Conservation (phyloP, 768 basidiomycete species). For the Russula olivacea region DNA sequence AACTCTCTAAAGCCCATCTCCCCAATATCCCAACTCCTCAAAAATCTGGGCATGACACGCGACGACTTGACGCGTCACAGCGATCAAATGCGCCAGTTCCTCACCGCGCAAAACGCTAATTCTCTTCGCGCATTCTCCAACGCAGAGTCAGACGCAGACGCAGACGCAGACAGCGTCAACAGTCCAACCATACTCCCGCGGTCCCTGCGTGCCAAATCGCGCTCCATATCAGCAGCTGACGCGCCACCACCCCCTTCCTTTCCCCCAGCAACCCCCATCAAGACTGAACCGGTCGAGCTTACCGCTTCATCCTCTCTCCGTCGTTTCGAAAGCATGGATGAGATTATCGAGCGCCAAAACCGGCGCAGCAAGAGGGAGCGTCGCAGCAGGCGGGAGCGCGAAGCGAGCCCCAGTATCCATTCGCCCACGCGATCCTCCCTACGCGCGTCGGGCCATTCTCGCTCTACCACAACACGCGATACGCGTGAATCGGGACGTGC, state of each 20-base stretch:
- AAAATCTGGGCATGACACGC: slow-evolving; percentile 68
- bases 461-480: slow-evolving; percentile 25
- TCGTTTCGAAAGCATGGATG: slow-evolving; percentile 69
- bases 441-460: slow-evolving; percentile 45
- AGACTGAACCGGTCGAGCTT: slow-evolving; percentile 52
- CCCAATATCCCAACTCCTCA: slow-evolving; percentile 67
- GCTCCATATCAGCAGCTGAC: slow-evolving; percentile 45
- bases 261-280: slow-evolving; percentile 51
- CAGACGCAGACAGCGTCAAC: slow-evolving; percentile 28
- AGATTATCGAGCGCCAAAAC: slow-evolving; percentile 65
- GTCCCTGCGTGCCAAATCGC: slow-evolving; percentile 28
- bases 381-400: slow-evolving; percentile 44
- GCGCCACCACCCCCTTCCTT: slow-evolving; percentile 29
- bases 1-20: slow-evolving; percentile 33
- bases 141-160: slow-evolving; percentile 30
- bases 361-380: slow-evolving; percentile 51
- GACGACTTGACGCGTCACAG: slow-evolving; percentile 67
- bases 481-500: slow-evolving; percentile 46
- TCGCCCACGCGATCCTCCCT: slow-evolving; percentile 34
- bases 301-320: slow-evolving; percentile 41
- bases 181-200: slow-evolving; percentile 25
- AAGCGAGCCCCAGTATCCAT: slow-evolving; percentile 23
- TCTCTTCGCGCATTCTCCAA: slow-evolving; percentile 43
- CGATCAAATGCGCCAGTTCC: slow-evolving; percentile 75
- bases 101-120: slow-evolving; percentile 47